Evolutionary conservation across 257 asterid species (phyloP), one percentile per base, ranked within the genome.

Genomic region (Lavandula angustifolia): DNA sequence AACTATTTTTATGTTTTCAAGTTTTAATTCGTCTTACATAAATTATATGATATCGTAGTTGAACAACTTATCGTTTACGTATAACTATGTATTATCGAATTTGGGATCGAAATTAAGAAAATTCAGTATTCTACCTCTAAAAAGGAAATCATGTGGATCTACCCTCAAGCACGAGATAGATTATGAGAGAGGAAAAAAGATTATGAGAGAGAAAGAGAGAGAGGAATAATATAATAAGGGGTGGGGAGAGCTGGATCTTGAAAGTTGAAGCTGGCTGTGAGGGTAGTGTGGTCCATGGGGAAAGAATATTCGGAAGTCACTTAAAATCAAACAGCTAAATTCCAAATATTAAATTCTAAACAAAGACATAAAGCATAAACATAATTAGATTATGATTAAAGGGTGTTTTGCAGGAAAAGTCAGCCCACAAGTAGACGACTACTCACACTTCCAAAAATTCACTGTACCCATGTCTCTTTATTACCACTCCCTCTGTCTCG

Each of bases 401-500:
- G 73, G 43, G 62, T 17, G 68, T 75, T 22, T 60, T 13, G 62
- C 82, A 82, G 85, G 69, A 68, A 79, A 85, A 84, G 95, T 85
- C 94, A 89, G 95, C 95, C 87, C 95, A 78, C 94, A 87, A 87
- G 62, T 59, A 70, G 83, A 84, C 87, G 91, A 83, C 94, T 72
- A 75, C 87, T 69, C 94, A 38, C 70, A 66, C 63, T 82, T 78
- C 90, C n/a, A 87, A 81, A 89, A 78, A 83, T 87, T 87, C 96
- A 85, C 91, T 80, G 87, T 40, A 12, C 60, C 27, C 27, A 1
- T 22, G 27, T 22, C 27, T 22, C 27, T 22, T 22, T 0, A 22
- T 22, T 22, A 22, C 27, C 2, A 22, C 27, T 22, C 27, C 27
- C 1, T 22, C 27, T 2, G 2, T 22, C 27, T 2, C 27, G 27